Evolutionary conservation across 164 flowering plant genomes (phyloP), one percentile per base, ranked within the genome.

Genomic region (Buxus sempervirens): DNA sequence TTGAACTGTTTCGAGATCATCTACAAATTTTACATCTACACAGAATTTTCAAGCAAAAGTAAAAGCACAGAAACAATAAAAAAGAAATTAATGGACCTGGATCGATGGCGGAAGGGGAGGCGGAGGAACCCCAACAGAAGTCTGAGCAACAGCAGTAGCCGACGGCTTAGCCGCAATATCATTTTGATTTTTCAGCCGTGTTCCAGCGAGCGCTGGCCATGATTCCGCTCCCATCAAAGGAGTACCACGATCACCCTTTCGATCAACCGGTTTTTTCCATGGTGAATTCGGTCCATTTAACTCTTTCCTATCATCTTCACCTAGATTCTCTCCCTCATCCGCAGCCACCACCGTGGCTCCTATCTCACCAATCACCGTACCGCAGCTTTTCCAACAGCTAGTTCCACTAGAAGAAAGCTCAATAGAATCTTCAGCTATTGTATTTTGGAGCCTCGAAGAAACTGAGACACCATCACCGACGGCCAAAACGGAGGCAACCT

Each of bases 141-240:
- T 51, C 64, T 32, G 58, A 32, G 63, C 3, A 16, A 73, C 58
- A 27, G 64, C 21, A 6, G 12, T 10, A 5, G 23, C 41, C 21
- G 59, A 24, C 22, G 72, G 61, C 28, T 48, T 64, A 1, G 49
- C 51, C 19, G 71, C 59, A 57, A 68, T 69, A 26, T 49, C 58
- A 53, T 76, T 81, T 0, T 64, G 13, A 66, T 64, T 75, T 71
- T 76, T 77, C 12, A 74, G 67, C 18, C 78, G 70, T 3, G 82
- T 75, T 55, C 81, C 83, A 24, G 82, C 75, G 42, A 88, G 87
- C 3, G 89, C 87, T 7, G 92, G 92, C 92, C 92, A 88, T 14
- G 84, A 76, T 21, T 84, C 83, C 0, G 88, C 79, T 14, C 86
- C 89, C 83, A 85, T 83, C 2, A 83, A 82, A 15, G 83, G 77